phyloP scores from a whole-genome alignment of 345 rosid species.

The Pseudoturritis turrita region DNA sequence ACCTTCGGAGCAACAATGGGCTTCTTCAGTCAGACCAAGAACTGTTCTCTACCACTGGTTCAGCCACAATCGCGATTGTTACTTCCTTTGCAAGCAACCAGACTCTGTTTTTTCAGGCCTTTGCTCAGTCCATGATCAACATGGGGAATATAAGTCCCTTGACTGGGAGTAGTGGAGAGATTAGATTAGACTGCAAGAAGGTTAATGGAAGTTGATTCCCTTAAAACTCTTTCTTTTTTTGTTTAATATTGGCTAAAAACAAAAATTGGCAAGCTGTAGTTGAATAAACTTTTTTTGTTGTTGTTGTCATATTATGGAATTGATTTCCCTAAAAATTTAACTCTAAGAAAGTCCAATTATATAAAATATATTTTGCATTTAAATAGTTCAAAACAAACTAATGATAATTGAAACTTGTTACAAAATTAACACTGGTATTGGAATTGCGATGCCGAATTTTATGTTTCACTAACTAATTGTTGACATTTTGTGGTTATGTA shows the following conservation, averaged over 20 bases:
- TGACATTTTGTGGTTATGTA: neutral
- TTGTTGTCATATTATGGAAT: neutral
- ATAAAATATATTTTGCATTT: neutral
- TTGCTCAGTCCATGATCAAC: conserved; percentile 50
- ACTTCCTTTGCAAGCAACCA: conserved; percentile 36
- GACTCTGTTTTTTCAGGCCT: conserved; percentile 50
- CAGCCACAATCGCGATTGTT: conserved; percentile 41
- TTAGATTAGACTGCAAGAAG: conserved; percentile 48
- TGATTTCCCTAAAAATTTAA: neutral
- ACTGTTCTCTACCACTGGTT: conserved; percentile 46
- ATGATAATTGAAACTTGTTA: neutral
- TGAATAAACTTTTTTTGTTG: neutral
- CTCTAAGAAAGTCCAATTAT: neutral
- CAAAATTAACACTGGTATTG: too few relatives aligned
- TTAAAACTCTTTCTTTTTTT: neutral
- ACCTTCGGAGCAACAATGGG: conserved; percentile 40
- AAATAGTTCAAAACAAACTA: neutral
- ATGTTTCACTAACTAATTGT: too few relatives aligned
- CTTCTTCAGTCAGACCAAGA: conserved; percentile 61
- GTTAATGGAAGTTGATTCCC: conserved; percentile 37
- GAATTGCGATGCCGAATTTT: too few relatives aligned
- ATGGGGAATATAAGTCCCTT: conserved; percentile 57
- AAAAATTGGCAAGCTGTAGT: neutral
- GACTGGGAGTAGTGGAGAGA: conserved; percentile 53
- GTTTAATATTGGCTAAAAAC: too few relatives aligned